Evolutionary conservation across 176 grass and related monocot species (phyloP).

Genomic region (Thinopyrum elongatum): DNA sequence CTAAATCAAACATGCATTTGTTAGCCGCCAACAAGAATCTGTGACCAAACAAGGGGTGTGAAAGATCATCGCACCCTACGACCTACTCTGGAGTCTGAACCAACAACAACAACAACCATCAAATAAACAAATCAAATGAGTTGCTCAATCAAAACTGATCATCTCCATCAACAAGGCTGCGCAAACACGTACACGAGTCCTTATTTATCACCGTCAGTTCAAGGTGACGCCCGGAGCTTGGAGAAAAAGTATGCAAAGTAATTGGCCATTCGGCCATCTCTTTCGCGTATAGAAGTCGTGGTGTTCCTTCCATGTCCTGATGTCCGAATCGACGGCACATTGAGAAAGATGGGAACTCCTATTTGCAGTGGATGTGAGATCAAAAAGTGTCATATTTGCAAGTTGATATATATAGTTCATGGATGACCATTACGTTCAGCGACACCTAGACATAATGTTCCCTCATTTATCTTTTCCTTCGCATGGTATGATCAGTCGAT

Average conservation of each 20-base stretch:
- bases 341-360: background rate
- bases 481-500: background rate
- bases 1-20: background rate
- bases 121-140: background rate
- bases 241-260: too few species aligned
- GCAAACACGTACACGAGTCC: background rate
- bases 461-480: background rate
- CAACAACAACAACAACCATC: background rate
- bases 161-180: background rate
- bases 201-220: background rate
- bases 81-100: background rate
- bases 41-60: background rate
- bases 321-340: background rate
- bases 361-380: background rate
- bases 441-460: background rate
- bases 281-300: background rate
- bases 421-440: background rate
- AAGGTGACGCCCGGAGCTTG: background rate
- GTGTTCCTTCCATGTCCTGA: background rate
- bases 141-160: background rate
- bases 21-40: background rate
- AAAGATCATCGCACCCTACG: background rate
- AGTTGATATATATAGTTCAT: background rate
- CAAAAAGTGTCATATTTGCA: background rate
- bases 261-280: background rate